Percentiles rank a stretch among this genome's conserved stretches.
These are phyloP conservation scores for Pascua sp. DNA, from an alignment of 1,284 basidiomycete species.

Conservation along the genomic window DNA sequence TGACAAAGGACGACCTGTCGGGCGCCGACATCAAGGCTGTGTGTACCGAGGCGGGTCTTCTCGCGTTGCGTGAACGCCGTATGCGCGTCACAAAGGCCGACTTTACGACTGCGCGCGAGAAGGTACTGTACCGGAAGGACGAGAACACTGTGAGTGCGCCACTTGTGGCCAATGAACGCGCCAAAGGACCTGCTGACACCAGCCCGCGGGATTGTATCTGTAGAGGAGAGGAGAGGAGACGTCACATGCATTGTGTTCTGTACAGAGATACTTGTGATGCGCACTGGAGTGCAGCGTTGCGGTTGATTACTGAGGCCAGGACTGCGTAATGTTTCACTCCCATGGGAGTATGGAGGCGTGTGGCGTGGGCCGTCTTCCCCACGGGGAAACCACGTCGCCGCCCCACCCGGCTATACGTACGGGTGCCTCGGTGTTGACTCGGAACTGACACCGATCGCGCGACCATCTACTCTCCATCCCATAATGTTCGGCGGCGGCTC, in stretches of 20 bases:
- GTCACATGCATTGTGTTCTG: too few species aligned
- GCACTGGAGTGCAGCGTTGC: neutral
- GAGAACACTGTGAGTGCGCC: constrained; percentile 64
- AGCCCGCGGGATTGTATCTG: constrained; percentile 45
- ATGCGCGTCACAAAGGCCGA: constrained; percentile 95
- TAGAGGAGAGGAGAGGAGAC: constrained; percentile 7
- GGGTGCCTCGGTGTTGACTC: too few species aligned
- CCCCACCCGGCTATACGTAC: too few species aligned
- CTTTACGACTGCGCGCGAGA: constrained; percentile 81
- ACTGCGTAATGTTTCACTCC: too few species aligned
- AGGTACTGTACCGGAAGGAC: constrained; percentile 89
- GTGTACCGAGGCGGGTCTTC: constrained; percentile 91
- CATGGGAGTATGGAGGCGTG: too few species aligned
- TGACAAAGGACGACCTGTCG: constrained; percentile 92
- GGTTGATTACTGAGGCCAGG: too few species aligned
- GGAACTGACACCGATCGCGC: too few species aligned
- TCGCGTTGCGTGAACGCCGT: constrained; percentile 88
- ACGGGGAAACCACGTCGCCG: too few species aligned
- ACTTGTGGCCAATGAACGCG: neutral
- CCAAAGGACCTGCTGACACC: neutral
- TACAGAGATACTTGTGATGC: too few species aligned
- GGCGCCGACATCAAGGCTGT: constrained; percentile 99
- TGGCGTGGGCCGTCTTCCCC: too few species aligned
- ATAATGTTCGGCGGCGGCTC: constrained; percentile 35
- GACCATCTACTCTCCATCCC: too few species aligned